Evolutionary conservation across 1,284 basidiomycete species (phyloP), one percentile per base, ranked within the genome.

Genomic region (Heliocybe sulcata): DNA sequence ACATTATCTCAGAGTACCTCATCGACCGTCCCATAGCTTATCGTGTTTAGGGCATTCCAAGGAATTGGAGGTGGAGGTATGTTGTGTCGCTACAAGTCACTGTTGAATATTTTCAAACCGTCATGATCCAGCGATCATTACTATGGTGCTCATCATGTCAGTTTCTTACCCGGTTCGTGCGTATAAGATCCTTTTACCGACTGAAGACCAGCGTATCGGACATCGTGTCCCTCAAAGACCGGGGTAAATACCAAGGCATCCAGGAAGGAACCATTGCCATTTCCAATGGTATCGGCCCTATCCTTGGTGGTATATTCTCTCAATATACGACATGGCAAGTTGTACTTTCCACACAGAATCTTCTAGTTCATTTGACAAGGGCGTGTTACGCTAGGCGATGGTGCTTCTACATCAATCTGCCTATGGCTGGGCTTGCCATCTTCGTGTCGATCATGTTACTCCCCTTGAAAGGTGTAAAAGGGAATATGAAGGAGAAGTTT

Each of bases 11-110:
- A 20, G 8, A 8, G 6, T 42, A n/a, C 6, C 47, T 22, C n/a
- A 26, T 31, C 35, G 38, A 38, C 20, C 23, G 11, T 29, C 9
- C 22, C 19, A 25, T 71, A 77, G 62, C 69, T 81, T 35, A 80
- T 80, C 63, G 65, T 77, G 4, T 79, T 79, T 57, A 69, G 79
- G 16, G 63, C 59, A 8, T 53, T 75, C 26, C 61, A 70, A 27
- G 73, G 74, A n/a, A 62, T 67, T 1, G 71, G 69, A 42, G 70
- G 72, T 14, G 72, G 69, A 16, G 69, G 68, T 1, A 58, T 72
- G 57, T 67, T 4, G 25, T 29, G 22, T 14, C 4, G 11, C 35
- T 12, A 70, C n/a, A n/a, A n/a, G n/a, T n/a, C n/a, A n/a, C n/a
- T n/a, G n/a, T n/a, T n/a, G n/a, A n/a, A 27, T 3, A 6, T 35